Conservation (phyloP, 176 grass and related monocot genomes). For the Triticum turgidum region DNA sequence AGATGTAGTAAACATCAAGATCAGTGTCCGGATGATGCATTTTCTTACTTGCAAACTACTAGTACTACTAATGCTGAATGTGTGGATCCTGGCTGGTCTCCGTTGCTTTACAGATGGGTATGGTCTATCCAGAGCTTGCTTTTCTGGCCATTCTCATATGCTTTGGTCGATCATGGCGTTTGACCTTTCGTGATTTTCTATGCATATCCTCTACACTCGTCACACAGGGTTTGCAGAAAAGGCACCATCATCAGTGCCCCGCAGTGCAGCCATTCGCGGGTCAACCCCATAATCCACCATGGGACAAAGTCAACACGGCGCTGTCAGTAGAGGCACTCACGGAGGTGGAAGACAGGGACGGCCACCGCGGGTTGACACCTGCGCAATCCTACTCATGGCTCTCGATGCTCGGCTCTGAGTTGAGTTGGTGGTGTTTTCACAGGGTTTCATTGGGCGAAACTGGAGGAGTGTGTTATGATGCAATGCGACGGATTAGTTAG, state of each 20-base stretch:
- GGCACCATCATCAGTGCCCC: neutral
- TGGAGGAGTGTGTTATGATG: constrained; percentile 1
- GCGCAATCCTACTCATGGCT: constrained; percentile 31
- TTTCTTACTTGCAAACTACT: constrained; percentile 27
- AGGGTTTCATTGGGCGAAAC: neutral
- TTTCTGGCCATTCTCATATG: constrained; percentile 39
- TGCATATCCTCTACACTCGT: constrained; percentile 15
- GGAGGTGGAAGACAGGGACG: constrained; percentile 18
- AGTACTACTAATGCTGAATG: constrained; percentile 21
- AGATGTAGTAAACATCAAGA: constrained; percentile 6
- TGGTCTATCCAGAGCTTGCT: constrained; percentile 41
- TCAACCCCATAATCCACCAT: constrained; percentile 44
- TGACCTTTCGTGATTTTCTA: constrained; percentile 34
- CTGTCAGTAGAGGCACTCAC: constrained; percentile 38
- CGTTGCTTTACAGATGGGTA: constrained; percentile 48
- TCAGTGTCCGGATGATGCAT: neutral
- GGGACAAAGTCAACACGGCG: constrained; percentile 27
- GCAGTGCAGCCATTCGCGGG: constrained; percentile 26
- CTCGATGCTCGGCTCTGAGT: constrained; percentile 5
- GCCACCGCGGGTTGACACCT: constrained; percentile 40
- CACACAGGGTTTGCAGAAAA: constrained; percentile 11
- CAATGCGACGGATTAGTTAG: constrained; percentile 26
- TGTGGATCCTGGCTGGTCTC: constrained; percentile 25
- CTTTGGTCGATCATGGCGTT: constrained; percentile 42
- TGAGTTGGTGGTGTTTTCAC: constrained; percentile 35